These are phyloP conservation scores for Paramecium tetraurelia DNA, from an alignment of 73 alveolate species.

Conservation along the genomic window DNA sequence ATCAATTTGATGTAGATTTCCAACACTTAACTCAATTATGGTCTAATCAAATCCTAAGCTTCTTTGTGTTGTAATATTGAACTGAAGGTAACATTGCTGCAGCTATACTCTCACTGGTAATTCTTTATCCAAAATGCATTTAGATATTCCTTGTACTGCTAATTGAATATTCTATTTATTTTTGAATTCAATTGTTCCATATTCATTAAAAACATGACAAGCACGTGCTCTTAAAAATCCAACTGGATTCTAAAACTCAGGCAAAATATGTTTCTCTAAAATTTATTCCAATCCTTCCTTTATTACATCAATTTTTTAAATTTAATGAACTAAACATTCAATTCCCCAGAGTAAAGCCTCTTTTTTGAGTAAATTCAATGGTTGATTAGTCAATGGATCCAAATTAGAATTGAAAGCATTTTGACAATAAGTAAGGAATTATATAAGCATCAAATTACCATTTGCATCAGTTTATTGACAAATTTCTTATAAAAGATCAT, in stretches of 20 bases:
- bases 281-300: slow-evolving; percentile 30
- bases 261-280: slow-evolving; percentile 68
- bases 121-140: slow-evolving; percentile 58
- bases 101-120: slow-evolving; percentile 80
- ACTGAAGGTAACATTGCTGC: slow-evolving; percentile 78
- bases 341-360: slow-evolving; percentile 57
- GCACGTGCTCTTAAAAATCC: slow-evolving; percentile 82
- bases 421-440: neutral
- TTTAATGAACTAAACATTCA: slow-evolving; percentile 26
- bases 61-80: slow-evolving; percentile 66
- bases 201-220: slow-evolving; percentile 79
- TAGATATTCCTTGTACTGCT: slow-evolving; percentile 62
- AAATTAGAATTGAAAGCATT: slow-evolving; percentile 4
- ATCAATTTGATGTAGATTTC: slow-evolving; percentile 73
- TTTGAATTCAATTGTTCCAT: slow-evolving; percentile 65
- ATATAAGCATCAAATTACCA: neutral
- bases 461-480: slow-evolving; percentile 45
- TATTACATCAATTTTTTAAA: slow-evolving; percentile 13
- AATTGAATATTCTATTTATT: slow-evolving; percentile 52
- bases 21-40: slow-evolving; percentile 69
- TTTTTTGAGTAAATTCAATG: slow-evolving; percentile 42
- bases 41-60: slow-evolving; percentile 68
- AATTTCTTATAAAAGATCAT: slow-evolving; percentile 39
- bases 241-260: slow-evolving; percentile 69
- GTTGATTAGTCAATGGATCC: slow-evolving; percentile 54